These are phyloP conservation scores for Angophora floribunda DNA, from an alignment of 345 rosid genomes.

Conservation along the genomic window DNA sequence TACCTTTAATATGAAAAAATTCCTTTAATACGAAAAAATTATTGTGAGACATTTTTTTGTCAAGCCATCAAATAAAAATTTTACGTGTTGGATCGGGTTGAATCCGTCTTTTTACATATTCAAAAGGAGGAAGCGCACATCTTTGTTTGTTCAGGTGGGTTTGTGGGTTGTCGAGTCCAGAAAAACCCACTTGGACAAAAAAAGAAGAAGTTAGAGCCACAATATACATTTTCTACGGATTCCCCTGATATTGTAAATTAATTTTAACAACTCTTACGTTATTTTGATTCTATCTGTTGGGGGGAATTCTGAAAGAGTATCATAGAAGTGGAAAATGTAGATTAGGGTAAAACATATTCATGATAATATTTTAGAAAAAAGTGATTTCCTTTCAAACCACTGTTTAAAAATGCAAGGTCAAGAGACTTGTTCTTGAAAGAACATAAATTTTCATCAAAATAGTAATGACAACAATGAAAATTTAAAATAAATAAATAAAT, in stretches of 20 bases:
- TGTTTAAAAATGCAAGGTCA: not conserved
- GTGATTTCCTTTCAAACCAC: not conserved
- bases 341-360: not conserved
- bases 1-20: not conserved
- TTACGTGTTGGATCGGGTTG: not conserved
- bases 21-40: not conserved
- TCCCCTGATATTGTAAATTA: accelerated
- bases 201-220: not conserved
- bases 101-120: not conserved
- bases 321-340: too few relatives aligned
- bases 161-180: not conserved
- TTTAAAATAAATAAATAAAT: not conserved
- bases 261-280: not conserved
- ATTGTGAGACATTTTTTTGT: not conserved
- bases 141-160: not conserved
- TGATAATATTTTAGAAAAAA: not conserved
- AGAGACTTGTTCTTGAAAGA: not conserved
- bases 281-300: not conserved
- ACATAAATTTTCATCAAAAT: not conserved
- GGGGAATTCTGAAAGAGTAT: not conserved
- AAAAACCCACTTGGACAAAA: not conserved
- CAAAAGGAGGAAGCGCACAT: not conserved
- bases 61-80: not conserved
- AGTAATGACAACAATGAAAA: not conserved
- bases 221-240: not conserved